These are phyloP conservation scores for Colletotrichum shisoi DNA, from an alignment of 2,329 filamentous ascomycete genomes.

Conservation along the genomic window DNA sequence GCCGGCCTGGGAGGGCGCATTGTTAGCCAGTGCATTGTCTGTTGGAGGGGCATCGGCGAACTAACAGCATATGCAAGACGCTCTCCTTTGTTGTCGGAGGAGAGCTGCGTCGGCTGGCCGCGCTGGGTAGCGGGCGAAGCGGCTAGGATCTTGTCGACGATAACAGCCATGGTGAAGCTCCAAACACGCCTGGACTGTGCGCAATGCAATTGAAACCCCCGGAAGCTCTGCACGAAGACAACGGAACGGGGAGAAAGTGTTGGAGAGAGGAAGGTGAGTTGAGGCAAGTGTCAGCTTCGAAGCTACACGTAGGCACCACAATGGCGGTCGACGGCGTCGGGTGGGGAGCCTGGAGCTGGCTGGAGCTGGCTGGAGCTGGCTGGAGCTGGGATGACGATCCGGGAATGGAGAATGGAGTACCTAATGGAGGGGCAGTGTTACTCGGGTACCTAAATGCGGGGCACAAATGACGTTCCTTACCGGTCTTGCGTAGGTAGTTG, in stretches of 20 bases:
- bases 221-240: constrained; percentile 7
- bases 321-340: constrained; percentile 31
- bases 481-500: not conserved
- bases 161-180: constrained; percentile 58
- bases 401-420: constrained; percentile 4
- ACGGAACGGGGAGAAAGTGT: not conserved
- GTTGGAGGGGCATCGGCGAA: constrained; percentile 29
- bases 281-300: constrained; percentile 21
- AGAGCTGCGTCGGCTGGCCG: constrained; percentile 82
- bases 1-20: constrained; percentile 69
- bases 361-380: constrained; percentile 24
- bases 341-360: constrained; percentile 30
- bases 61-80: constrained; percentile 90
- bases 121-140: constrained; percentile 82
- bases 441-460: constrained; percentile 31
- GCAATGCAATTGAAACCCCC: not conserved
- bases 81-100: constrained; percentile 86
- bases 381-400: constrained; percentile 26
- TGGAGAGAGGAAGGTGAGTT: constrained; percentile 15
- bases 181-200: not conserved
- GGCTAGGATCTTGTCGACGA: constrained; percentile 77
- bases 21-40: constrained; percentile 9
- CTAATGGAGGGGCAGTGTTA: constrained; percentile 31
- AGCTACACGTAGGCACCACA: constrained; percentile 30
- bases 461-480: constrained; percentile 36